phyloP scores from a whole-genome alignment of 2,329 filamentous ascomycete species.

The Penicillium sp. region DNA sequence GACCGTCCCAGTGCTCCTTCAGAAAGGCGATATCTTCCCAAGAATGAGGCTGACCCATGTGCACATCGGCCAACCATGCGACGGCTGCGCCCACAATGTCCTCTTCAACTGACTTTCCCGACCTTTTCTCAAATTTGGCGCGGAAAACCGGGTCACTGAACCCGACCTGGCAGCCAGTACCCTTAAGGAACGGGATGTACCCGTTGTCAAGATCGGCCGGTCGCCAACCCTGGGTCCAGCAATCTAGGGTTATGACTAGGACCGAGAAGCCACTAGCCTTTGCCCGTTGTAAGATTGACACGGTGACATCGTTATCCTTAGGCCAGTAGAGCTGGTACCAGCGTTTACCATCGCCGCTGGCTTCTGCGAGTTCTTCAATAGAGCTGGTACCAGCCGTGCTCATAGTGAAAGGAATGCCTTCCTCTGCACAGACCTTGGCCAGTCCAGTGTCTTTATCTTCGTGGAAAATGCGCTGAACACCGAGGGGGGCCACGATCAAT shows the following conservation, averaged over 20 bases:
- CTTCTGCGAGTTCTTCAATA: constrained; percentile 66
- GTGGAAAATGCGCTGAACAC: constrained; percentile 69
- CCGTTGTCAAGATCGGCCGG: constrained; percentile 66
- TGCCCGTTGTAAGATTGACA: constrained; percentile 63
- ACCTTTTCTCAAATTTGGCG: constrained; percentile 54
- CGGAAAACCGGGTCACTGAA: constrained; percentile 69
- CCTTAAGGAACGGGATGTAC: constrained; percentile 56
- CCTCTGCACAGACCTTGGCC: constrained; percentile 61
- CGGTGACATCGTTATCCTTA: constrained; percentile 63
- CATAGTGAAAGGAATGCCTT: constrained; percentile 66
- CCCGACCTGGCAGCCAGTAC: constrained; percentile 61
- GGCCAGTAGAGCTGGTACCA: constrained; percentile 82
- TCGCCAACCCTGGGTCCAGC: constrained; percentile 66
- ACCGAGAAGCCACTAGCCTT: constrained; percentile 63
- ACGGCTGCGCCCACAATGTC: constrained; percentile 52
- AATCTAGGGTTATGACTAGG: constrained; percentile 73
- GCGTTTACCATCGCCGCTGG: constrained; percentile 57
- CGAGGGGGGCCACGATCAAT: constrained; percentile 66
- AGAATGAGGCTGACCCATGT: constrained; percentile 48
- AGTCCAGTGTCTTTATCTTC: constrained; percentile 64
- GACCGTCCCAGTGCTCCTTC: constrained; percentile 62
- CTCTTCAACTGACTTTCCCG: constrained; percentile 50
- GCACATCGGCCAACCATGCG: constrained; percentile 59
- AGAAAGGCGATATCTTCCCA: constrained; percentile 66
- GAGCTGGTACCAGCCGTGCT: constrained; percentile 64